These are phyloP conservation scores for Papiliotrema fonsecae DNA, from an alignment of 1,284 basidiomycete genomes.

Conservation along the genomic window DNA sequence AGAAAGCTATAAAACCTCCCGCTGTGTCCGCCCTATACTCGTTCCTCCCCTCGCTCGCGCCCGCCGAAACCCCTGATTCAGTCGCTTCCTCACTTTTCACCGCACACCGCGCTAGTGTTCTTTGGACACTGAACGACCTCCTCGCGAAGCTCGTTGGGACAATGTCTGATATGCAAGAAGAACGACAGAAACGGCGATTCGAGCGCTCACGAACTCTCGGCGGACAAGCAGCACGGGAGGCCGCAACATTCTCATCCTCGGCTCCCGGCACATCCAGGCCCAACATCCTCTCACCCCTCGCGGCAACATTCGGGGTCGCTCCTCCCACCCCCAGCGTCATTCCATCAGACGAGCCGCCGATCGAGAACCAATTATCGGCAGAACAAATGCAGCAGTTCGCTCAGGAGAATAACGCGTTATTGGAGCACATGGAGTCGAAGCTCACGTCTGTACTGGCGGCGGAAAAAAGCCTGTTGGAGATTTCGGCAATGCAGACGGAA, in stretches of 20 bases:
- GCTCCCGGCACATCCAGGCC: neutral
- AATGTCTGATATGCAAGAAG: constrained; percentile 53
- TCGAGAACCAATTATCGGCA: constrained; percentile 39
- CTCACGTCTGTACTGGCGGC: constrained; percentile 52
- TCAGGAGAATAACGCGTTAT: constrained; percentile 52
- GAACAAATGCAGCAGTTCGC: constrained; percentile 55
- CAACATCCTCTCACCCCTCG: neutral
- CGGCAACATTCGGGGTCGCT: no score
- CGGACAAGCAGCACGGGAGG: constrained; percentile 31
- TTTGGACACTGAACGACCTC: constrained; percentile 51
- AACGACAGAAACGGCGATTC: constrained; percentile 44
- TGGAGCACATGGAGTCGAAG: constrained; percentile 52
- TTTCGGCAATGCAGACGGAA: constrained; percentile 55
- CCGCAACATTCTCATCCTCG: constrained; percentile 4
- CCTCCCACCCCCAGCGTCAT: constrained; percentile 16
- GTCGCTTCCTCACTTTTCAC: constrained; percentile 40
- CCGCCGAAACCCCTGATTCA: constrained; percentile 14
- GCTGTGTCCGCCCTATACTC: constrained; percentile 24
- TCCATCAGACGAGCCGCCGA: constrained; percentile 27
- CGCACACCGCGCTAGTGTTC: constrained; percentile 51
- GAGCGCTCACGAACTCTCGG: constrained; percentile 42
- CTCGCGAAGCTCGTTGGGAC: constrained; percentile 48
- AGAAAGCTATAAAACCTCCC: constrained; percentile 18
- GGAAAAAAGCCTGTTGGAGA: constrained; percentile 54
- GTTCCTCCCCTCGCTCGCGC: constrained; percentile 43